Base-by-base conservation (phyloP, 345 rosid genomes). In the Sonneratia caseolaris region DNA sequence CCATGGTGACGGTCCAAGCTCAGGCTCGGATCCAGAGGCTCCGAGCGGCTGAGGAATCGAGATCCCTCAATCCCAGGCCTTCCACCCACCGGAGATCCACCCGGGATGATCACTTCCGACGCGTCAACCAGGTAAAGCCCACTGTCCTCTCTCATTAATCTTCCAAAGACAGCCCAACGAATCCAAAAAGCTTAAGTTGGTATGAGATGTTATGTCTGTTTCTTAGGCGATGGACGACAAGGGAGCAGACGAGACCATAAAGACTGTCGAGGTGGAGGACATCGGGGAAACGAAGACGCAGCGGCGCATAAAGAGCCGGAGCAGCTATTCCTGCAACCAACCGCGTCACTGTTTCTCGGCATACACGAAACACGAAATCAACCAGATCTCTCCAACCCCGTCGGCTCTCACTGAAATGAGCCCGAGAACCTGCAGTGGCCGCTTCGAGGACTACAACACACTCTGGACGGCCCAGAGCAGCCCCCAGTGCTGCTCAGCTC, bases 191-290 rank as follows among this genome's bases (percentile, higher is more conserved):
- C 14, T 47, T 47, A 0, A 27, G 51, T 47, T 47, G 51, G 7
- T 47, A 13, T 13, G 51, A 6, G 51, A 48, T 64, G 5, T 42
- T 15, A 8, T 47, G 35, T 47, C 8, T 8, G 5, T 43, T 55
- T 42, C 49, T 1, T 43, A 93, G 97, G 95, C 88, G 70, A 74
- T 22, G 77, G 84, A 84, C 24, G 84, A 84, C 24, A 68, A 81
- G 53, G 81, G 74, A 37, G 35, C 76, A 82, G 97, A 91, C 73
- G 97, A 94, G 75, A 84, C 84, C 73, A 81, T 90, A 72, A 94
- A 88, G 86, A 91, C 84, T 62, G 96, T 89, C 68, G 97, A 92
- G 80, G 86, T 90, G 88, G 97, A 95, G 88, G 97, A 95, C 70
- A 76, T 22, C 35, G 87, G 84, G 51, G 86, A 81, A 19, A 67